Evolutionary conservation across 2,329 filamentous ascomycete genomes (phyloP).

Genomic region (Fusarium sp.): DNA sequence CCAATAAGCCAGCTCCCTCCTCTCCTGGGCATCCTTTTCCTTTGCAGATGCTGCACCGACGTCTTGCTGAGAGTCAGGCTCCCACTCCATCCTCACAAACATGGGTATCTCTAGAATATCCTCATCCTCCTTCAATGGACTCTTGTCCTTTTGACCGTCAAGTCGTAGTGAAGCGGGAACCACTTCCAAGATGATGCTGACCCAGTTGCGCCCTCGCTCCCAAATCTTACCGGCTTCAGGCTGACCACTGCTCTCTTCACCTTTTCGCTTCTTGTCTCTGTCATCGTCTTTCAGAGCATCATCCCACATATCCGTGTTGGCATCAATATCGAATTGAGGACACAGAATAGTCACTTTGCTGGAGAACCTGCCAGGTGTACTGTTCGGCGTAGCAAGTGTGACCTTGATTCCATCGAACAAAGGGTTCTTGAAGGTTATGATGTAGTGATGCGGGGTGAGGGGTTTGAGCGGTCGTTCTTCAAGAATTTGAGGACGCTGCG

Average conservation of each 20-base stretch:
- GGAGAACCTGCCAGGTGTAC: conserved; percentile 79
- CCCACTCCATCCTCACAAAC: conserved; percentile 93
- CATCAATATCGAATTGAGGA: conserved; percentile 92
- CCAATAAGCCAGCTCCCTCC: conserved; percentile 94
- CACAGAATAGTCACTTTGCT: conserved; percentile 91
- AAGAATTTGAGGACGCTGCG: conserved; percentile 45
- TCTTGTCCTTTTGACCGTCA: conserved; percentile 52
- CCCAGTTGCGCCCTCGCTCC: conserved; percentile 94
- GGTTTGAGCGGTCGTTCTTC: conserved; percentile 59
- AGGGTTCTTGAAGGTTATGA: conserved; percentile 92
- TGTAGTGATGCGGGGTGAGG: conserved; percentile 75
- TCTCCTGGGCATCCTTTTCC: conserved; percentile 75
- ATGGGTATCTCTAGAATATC: conserved; percentile 88
- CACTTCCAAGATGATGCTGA: conserved; percentile 91
- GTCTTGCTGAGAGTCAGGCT: conserved; percentile 74
- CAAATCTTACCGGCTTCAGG: conserved; percentile 95
- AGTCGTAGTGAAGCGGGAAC: conserved; percentile 69
- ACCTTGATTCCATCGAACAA: conserved; percentile 92
- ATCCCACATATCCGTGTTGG: conserved; percentile 89
- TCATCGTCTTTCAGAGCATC: conserved; percentile 77
- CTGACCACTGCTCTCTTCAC: conserved; percentile 57
- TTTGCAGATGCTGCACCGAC: conserved; percentile 63
- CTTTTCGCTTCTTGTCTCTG: conserved; percentile 51
- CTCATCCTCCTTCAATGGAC: conserved; percentile 66
- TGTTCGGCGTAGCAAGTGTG: conserved; percentile 83